Evolutionary conservation across 2,329 filamentous ascomycete genomes (phyloP).

Genomic region (Iodosphaeria phyllophila): DNA sequence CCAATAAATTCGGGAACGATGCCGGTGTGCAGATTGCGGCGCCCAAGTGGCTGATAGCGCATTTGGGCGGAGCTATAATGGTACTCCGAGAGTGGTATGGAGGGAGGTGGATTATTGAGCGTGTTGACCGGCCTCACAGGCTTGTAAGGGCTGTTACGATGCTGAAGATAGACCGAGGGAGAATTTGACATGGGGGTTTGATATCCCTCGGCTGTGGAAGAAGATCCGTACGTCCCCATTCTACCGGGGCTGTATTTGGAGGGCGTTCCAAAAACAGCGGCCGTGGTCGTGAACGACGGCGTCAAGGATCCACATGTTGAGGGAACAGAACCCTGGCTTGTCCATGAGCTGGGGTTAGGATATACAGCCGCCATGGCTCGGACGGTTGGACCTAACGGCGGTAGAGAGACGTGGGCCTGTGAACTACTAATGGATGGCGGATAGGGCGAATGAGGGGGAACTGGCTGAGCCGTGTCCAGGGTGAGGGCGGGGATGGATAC

Average conservation of each 20-base stretch:
- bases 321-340: conserved; percentile 15
- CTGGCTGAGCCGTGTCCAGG: conserved; percentile 30
- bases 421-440: conserved; percentile 20
- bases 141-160: conserved; percentile 81
- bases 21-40: conserved; percentile 48
- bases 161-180: conserved; percentile 71
- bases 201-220: conserved; percentile 47
- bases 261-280: conserved; percentile 26
- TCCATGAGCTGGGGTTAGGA: conserved; percentile 26
- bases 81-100: conserved; percentile 59
- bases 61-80: conserved; percentile 53
- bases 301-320: conserved; percentile 15
- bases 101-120: conserved; percentile 73
- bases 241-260: conserved; percentile 33
- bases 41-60: conserved; percentile 65
- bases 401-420: conserved; percentile 34
- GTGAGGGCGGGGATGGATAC: conserved; percentile 57
- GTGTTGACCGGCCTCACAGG: conserved; percentile 81
- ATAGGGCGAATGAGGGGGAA: conserved; percentile 10
- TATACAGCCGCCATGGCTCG: conserved; percentile 68
- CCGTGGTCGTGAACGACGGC: conserved; percentile 11
- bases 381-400: conserved; percentile 38
- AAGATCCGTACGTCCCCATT: conserved; percentile 41
- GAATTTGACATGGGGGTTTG: conserved; percentile 59
- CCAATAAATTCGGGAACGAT: conserved; percentile 56